phyloP scores from a whole-genome alignment of 148 eudicot species.

The Nepenthes mirabilis region DNA sequence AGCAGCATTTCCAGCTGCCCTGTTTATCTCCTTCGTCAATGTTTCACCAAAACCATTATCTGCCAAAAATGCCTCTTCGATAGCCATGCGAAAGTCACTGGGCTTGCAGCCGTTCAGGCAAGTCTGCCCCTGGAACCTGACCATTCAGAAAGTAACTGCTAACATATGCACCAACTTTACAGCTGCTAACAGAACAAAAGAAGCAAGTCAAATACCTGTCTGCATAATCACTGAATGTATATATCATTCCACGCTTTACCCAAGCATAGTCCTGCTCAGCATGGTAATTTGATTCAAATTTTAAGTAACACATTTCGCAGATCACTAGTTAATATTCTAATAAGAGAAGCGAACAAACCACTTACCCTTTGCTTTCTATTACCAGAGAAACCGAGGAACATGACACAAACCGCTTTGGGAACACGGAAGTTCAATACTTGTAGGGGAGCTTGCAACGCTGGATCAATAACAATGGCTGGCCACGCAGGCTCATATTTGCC shows the following conservation, averaged over 20 bases:
- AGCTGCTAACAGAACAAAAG: not conserved
- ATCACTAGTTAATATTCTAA: not conserved
- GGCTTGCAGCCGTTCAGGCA: slow-evolving; percentile 52
- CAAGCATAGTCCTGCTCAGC: slow-evolving; percentile 87
- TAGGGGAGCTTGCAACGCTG: slow-evolving; percentile 59
- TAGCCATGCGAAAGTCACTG: slow-evolving; percentile 60
- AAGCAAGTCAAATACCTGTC: slow-evolving; percentile 38
- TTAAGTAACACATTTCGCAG: slow-evolving; percentile 11
- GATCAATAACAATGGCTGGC: slow-evolving; percentile 94
- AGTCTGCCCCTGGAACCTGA: slow-evolving; percentile 84
- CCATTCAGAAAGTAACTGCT: slow-evolving; percentile 5
- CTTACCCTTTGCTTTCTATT: slow-evolving; percentile 83
- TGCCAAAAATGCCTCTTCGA: slow-evolving; percentile 90
- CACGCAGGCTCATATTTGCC: slow-evolving; percentile 78
- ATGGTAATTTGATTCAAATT: not conserved
- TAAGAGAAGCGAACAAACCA: not conserved
- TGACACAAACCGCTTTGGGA: slow-evolving; percentile 57
- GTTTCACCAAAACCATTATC: slow-evolving; percentile 80
- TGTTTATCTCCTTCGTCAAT: slow-evolving; percentile 68
- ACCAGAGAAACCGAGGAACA: slow-evolving; percentile 88
- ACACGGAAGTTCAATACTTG: slow-evolving; percentile 59
- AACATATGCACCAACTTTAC: not conserved
- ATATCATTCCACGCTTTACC: slow-evolving; percentile 66
- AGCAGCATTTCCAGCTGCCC: slow-evolving; percentile 62
- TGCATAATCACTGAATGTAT: slow-evolving; percentile 62